A percentile compares a stretch with the other conserved stretches of the same genome.
Evolutionary conservation across 139 green algal genomes (phyloP).

Genomic region (Desmodesmus armatus): DNA sequence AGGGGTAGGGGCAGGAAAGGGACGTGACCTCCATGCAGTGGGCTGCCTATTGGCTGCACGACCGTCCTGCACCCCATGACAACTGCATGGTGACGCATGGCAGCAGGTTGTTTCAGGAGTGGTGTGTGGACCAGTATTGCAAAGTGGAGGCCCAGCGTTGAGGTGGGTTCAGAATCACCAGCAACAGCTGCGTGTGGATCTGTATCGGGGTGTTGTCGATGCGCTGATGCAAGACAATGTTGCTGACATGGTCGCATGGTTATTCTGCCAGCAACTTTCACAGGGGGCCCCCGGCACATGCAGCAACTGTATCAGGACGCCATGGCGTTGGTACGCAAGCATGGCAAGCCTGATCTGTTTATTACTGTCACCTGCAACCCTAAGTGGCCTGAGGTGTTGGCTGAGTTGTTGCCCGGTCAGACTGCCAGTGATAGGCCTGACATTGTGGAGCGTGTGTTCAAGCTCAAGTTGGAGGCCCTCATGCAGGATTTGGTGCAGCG

Average conservation of each 20-base stretch:
- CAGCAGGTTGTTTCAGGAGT: not conserved
- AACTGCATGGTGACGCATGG: not conserved
- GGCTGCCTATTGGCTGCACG: not conserved
- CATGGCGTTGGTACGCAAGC: not conserved
- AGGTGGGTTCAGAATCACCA: not conserved
- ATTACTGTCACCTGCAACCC: constrained; percentile 26
- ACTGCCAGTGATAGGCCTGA: not conserved
- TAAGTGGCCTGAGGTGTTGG: constrained; percentile 4
- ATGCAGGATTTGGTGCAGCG: not conserved
- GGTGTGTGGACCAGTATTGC: not conserved
- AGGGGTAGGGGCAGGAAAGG: not conserved
- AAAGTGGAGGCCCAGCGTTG: not conserved
- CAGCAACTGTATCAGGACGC: not conserved
- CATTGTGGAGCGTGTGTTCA: constrained; percentile 4
- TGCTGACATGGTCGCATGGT: not conserved
- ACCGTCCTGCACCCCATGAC: not conserved
- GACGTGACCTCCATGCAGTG: not conserved
- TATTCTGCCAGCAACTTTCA: constrained; percentile 6
- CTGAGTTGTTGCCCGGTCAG: not conserved
- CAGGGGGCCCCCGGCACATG: not conserved
- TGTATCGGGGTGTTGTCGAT: not conserved
- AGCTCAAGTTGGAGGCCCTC: not conserved
- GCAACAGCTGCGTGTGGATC: not conserved
- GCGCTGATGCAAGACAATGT: not conserved
- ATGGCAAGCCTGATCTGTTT: constrained; percentile 11